Evolutionary conservation across 108 stramenopile species (phyloP), one percentile per base, ranked within the genome.

Genomic region (Skeletonema marinoi): DNA sequence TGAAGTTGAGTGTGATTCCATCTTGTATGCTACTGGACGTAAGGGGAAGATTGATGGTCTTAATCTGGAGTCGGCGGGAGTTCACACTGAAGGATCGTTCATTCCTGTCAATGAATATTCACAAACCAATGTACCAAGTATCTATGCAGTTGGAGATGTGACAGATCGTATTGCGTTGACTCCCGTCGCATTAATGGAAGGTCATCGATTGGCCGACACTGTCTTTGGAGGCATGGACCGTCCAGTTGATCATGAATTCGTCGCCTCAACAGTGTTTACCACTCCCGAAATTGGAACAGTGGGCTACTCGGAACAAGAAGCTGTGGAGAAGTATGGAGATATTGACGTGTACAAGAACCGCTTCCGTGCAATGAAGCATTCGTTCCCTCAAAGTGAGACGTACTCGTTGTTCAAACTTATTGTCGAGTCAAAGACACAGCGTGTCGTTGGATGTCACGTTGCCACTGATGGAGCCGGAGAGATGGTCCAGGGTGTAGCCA

Each of bases 191-290:
- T 83, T 94, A 60, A 89, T 87, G 60, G 91, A 90, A 41, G 93
- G 93, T 8, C 74, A 90, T 38, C 65, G 89, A 32, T 73, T 94
- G 10, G 85, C 90, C 6, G 93, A 94, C 54, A 81, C 88, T 13
- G 65, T 94, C 10, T 98, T 92, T 80, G 92, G 88, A 29, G 93
- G 94, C 32, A 84, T 68, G 83, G 90, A 91, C 66, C 85, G 86
- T 14, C 85, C 85, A 38, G 89, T 89, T 13, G 92, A 95, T 59
- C 93, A 96, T 74, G 89, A 90, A 67, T 89, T 86, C 70, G 95
- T 98, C 9, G 93, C 97, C 3, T 92, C 93, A 13, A 93, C 94
- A 21, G 94, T 96, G 25, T 98, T 98, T 73, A 90, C 94, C 21
- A 93, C 88, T 54, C 94, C 96, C 29, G 89, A 92, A 78, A 91